Percentiles rank a stretch among this genome's conserved stretches.
These are phyloP conservation scores for Capronia coronata DNA, from an alignment of 2,329 filamentous ascomycete genomes.

Conservation along the genomic window DNA sequence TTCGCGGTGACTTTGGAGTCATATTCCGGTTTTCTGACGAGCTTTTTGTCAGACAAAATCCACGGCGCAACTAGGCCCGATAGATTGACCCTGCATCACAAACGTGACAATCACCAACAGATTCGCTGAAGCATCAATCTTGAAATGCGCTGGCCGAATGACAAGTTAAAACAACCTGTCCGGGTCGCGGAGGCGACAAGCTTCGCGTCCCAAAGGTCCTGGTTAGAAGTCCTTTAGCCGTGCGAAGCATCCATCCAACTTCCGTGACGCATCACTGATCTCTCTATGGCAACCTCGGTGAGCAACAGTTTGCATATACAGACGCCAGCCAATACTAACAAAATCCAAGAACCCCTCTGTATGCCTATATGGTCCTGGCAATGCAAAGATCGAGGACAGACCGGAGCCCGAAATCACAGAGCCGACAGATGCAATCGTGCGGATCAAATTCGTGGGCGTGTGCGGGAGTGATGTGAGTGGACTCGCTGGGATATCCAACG, in stretches of 20 bases:
- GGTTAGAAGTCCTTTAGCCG: too few relatives aligned
- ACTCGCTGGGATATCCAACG: background rate
- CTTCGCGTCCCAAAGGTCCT: too few relatives aligned
- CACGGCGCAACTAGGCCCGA: slow-evolving; percentile 16
- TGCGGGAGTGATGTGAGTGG: slow-evolving; percentile 37
- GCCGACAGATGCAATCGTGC: slow-evolving; percentile 38
- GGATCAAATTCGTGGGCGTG: slow-evolving; percentile 42
- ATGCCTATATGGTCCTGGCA: slow-evolving; percentile 37
- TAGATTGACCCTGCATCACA: background rate
- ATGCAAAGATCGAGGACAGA: slow-evolving; percentile 36
- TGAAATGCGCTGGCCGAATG: too few relatives aligned
- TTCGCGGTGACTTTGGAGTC: too few relatives aligned
- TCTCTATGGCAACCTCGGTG: slow-evolving; percentile 10
- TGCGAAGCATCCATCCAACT: too few relatives aligned
- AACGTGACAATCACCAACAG: background rate
- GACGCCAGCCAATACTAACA: background rate
- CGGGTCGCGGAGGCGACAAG: too few relatives aligned
- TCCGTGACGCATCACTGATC: too few relatives aligned
- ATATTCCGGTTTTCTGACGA: too few relatives aligned
- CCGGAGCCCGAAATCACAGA: slow-evolving; percentile 35
- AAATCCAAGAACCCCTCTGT: slow-evolving; percentile 37
- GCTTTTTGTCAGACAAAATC: background rate
- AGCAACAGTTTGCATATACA: background rate
- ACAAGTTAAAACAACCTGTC: too few relatives aligned
- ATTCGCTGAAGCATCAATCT: too few relatives aligned